These are phyloP conservation scores for Nakazawaea wickerhamii DNA, from an alignment of 805 yeast species.

Conservation along the genomic window DNA sequence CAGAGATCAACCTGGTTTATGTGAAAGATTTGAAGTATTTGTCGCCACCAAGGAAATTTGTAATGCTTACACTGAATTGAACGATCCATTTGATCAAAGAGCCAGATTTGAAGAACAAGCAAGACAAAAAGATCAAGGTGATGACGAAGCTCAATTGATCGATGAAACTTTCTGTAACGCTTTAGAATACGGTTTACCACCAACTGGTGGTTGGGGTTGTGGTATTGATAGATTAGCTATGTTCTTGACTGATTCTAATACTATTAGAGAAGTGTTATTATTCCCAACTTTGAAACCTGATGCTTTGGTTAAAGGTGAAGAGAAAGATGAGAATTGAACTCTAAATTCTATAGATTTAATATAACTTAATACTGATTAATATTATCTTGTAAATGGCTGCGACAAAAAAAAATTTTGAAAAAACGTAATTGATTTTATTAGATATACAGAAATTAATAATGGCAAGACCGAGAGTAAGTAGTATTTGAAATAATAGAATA, in stretches of 20 bases:
- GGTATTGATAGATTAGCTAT: constrained; percentile 97
- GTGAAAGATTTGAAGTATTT: constrained; percentile 97
- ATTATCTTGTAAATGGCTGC: too few species aligned
- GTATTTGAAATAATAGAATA: too few species aligned
- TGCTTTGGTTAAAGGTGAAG: constrained; percentile 33
- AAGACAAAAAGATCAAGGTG: constrained; percentile 97
- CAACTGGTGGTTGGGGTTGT: constrained; percentile 99
- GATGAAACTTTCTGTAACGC: constrained; percentile 98
- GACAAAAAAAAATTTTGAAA: not conserved
- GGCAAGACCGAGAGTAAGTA: constrained; percentile 16
- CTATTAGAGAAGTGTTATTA: constrained; percentile 93
- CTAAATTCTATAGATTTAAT: too few species aligned
- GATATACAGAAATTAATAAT: not conserved
- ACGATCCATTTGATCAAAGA: constrained; percentile 98
- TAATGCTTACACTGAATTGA: constrained; percentile 97
- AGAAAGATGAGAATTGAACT: constrained; percentile 19
- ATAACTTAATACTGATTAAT: too few species aligned
- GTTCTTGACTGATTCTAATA: constrained; percentile 95
- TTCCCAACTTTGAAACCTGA: constrained; percentile 99
- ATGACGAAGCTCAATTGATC: constrained; percentile 94
- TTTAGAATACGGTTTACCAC: constrained; percentile 96
- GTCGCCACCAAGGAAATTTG: constrained; percentile 98
- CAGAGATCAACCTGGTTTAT: constrained; percentile 86
- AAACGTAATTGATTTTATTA: not conserved
- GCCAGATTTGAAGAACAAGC: constrained; percentile 98